A percentile compares a stretch with the other conserved stretches of the same genome.
Evolutionary conservation across 106 monocot genomes (phyloP).

Genomic region (Dendrobium catenatum): DNA sequence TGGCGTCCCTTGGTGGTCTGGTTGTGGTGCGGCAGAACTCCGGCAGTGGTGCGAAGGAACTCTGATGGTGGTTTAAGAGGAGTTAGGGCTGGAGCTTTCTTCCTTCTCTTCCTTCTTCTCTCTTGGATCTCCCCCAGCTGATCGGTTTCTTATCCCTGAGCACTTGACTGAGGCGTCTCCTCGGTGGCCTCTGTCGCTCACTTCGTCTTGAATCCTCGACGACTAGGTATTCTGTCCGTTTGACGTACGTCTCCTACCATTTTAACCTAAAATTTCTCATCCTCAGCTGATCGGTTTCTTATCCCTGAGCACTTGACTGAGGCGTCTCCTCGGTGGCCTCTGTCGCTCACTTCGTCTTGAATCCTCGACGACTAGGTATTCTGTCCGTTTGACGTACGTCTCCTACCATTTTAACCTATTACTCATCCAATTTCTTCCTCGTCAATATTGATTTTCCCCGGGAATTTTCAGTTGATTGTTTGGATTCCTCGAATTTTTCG

Average conservation of each 20-base stretch:
- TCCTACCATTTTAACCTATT: background rate
- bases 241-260: conserved; percentile 4
- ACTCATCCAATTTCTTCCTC: background rate
- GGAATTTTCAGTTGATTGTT: background rate
- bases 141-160: background rate
- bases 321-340: background rate
- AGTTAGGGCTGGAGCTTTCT: no score
- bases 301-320: background rate
- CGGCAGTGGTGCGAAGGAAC: no score
- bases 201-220: background rate
- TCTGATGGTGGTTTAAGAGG: no score
- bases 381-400: background rate
- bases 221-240: background rate
- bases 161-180: background rate
- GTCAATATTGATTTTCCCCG: background rate
- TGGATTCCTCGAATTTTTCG: background rate
- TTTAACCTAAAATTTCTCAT: no score
- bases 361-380: background rate
- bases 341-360: no score
- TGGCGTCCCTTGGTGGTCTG: no score
- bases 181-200: background rate
- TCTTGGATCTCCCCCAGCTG: background rate
- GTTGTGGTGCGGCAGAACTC: no score
- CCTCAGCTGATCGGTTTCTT: background rate
- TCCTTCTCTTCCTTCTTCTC: no score